Evolutionary conservation across 495 filamentous ascomycete species (phyloP), one percentile per base, ranked within the genome.

Genomic region (Schizothecium vesticola): DNA sequence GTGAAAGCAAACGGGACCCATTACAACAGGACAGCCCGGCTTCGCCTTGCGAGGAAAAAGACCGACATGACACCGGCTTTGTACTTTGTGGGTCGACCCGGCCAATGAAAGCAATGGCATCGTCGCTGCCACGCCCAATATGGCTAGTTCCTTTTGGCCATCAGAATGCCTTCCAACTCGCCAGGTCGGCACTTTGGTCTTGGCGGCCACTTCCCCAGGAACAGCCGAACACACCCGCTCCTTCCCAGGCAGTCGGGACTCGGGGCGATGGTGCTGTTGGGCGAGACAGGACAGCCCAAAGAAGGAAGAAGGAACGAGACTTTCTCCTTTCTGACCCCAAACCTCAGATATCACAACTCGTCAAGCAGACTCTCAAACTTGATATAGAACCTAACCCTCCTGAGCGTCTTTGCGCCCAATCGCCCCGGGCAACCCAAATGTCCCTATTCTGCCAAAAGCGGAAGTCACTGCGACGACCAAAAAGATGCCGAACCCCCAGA

Each of bases 171-270:
- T 43, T 43, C 12, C 33, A 43, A 43, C 33, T 43, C 33, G 7
- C 29, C 29, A 25, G 60, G 21, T 25, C 65, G 65, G 65, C 65
- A 66, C 65, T 66, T 33, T 23, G 29, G 65, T 25, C 65, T 66
- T 66, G 65, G 65, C 65, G 24, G 59, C 5, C 25, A 10, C 22
- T 22, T 56, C 64, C 64, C 60, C 58, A 59, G 58, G 22, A 59
- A 59, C 26, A 59, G 43, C 58, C 58, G 26, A 59, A 28, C 23
- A 59, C 33, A 59, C 56, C 56, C 56, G 24, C 7, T 28, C 58
- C 23, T 28, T 59, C 21, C 62, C 62, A 64, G 22, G 29, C 24
- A 23, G 22, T 64, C 62, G 62, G 62, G 61, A 26, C 60, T 24
- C 24, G 16, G 22, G 9, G 5, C 5, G 51, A 19, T 56, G 55